These are phyloP conservation scores for Parietichytrium sp. DNA, from an alignment of 108 stramenopile genomes.

Conservation along the genomic window DNA sequence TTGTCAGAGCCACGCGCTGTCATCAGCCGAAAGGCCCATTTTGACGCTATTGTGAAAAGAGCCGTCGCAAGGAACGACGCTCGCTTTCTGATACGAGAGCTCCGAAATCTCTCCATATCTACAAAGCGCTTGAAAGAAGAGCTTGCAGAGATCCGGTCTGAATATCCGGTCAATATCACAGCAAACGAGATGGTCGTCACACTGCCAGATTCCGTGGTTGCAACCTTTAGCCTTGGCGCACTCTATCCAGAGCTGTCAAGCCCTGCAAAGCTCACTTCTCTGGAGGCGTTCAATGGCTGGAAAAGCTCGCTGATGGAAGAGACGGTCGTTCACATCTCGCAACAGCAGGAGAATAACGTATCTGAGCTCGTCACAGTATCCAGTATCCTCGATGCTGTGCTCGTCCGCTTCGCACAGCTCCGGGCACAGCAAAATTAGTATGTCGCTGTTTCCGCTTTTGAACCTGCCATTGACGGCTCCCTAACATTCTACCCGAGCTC, in stretches of 20 bases:
- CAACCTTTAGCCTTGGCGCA: conserved; percentile 1
- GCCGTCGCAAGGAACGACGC: conserved; percentile 17
- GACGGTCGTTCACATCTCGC: neutral
- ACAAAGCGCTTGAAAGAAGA: neutral
- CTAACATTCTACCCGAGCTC: too few species aligned
- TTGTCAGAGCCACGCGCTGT: neutral
- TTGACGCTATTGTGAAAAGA: neutral
- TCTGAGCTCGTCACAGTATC: neutral
- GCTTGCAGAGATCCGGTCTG: neutral
- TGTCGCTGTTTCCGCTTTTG: too few species aligned
- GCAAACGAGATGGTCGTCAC: neutral
- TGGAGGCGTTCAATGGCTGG: conserved; percentile 31
- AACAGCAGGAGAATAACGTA: neutral
- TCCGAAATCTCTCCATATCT: neutral
- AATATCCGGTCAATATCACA: neutral
- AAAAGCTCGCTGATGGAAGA: neutral
- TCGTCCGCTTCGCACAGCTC: too few species aligned
- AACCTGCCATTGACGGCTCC: too few species aligned
- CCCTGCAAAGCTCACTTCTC: conserved; percentile 8
- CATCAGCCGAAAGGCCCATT: neutral
- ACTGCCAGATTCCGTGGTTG: neutral
- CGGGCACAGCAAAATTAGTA: too few species aligned
- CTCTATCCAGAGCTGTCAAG: neutral
- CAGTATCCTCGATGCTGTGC: too few species aligned
- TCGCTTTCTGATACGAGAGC: conserved; percentile 31